Conservation (phyloP, 331 rosid species). For the Stylosanthes scabra region DNA sequence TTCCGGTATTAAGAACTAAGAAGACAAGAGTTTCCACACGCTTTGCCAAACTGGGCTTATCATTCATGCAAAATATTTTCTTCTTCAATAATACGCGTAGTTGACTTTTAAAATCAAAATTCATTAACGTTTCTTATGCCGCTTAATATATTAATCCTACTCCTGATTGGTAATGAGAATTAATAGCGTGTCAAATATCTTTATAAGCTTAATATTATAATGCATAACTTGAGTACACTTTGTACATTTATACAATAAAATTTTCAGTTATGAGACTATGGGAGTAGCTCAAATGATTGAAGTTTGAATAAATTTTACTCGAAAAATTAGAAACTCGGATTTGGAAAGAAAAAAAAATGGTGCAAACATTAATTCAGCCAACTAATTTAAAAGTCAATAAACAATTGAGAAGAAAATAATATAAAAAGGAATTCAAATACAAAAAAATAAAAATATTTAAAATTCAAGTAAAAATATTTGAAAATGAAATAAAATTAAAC, state of each 20-base stretch:
- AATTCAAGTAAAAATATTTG: too few relatives aligned
- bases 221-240: not conserved
- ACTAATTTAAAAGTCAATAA: too few relatives aligned
- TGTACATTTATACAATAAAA: not conserved
- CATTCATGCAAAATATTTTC: not conserved
- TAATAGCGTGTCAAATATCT: not conserved
- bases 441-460: too few relatives aligned
- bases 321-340: too few relatives aligned
- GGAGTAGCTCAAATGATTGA: too few relatives aligned
- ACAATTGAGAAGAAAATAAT: too few relatives aligned
- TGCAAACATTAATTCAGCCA: too few relatives aligned
- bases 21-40: slow-evolving; percentile 15
- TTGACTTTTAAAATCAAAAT: not conserved
- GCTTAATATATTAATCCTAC: not conserved
- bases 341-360: too few relatives aligned
- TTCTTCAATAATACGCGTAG: not conserved
- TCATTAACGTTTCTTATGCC: not conserved
- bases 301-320: too few relatives aligned
- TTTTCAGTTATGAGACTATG: too few relatives aligned
- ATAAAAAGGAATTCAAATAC: too few relatives aligned
- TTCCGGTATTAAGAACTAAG: slow-evolving; percentile 3
- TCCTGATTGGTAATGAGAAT: not conserved
- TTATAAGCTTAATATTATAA: not conserved
- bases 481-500: too few relatives aligned
- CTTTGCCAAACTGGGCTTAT: not conserved